These are phyloP conservation scores for Globisporangium emineosum DNA, from an alignment of 352 stramenopile species.

Conservation along the genomic window DNA sequence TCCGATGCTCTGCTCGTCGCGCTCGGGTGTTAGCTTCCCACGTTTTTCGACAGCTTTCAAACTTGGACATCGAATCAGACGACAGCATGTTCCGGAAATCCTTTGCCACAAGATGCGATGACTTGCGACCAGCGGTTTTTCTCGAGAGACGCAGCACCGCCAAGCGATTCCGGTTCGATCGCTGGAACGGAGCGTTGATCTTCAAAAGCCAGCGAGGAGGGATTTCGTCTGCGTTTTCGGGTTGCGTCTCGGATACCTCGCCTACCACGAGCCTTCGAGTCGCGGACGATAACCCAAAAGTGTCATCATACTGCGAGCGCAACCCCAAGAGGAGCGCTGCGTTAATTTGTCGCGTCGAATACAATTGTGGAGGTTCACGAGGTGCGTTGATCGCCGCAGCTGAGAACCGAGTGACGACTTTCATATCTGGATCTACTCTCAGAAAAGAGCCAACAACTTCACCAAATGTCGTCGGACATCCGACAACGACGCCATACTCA, in stretches of 20 bases:
- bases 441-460: conserved; percentile 36
- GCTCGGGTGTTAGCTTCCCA: conserved; percentile 42
- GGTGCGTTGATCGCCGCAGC: not conserved
- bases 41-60: conserved; percentile 44
- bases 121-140: conserved; percentile 31
- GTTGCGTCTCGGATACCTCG: not conserved
- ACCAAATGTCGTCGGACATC: conserved; percentile 46
- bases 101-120: conserved; percentile 44
- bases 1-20: conserved; percentile 21
- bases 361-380: conserved; percentile 16
- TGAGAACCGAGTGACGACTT: not conserved
- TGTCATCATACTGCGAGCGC: conserved; percentile 59
- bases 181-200: conserved; percentile 42
- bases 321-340: conserved; percentile 51
- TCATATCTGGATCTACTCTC: conserved; percentile 4
- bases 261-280: conserved; percentile 23
- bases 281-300: conserved; percentile 46
- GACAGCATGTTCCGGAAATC: conserved; percentile 39
- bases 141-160: conserved; percentile 33
- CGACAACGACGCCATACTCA: conserved; percentile 62
- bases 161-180: conserved; percentile 50
- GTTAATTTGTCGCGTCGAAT: conserved; percentile 41
- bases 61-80: conserved; percentile 26
- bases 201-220: conserved; percentile 71
- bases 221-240: conserved; percentile 4